Base-by-base conservation (phyloP, 2,329 filamentous ascomycete species). In the Pseudogymnoascus sp. region DNA sequence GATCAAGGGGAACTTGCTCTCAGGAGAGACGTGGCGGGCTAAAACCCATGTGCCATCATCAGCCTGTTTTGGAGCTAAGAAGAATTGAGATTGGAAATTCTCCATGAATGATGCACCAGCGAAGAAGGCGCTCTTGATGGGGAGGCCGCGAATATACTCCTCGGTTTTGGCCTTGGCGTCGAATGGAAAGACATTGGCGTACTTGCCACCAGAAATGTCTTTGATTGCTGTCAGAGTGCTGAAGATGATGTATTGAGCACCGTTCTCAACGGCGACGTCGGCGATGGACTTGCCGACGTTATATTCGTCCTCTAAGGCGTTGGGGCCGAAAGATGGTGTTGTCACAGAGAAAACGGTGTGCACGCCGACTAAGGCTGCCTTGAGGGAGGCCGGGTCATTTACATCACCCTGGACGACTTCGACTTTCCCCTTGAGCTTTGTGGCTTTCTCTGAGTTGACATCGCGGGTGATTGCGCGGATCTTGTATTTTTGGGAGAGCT, bases 381-480 rank as follows among this genome's bases (percentile, higher is more conserved):
- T 69, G 5, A 83, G 68, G 3, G 78, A 77, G 5, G 68, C 65
- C 6, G n/a, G n/a, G 64, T 77, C 72, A 52, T 72, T 68, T 16
- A 80, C 65, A 52, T 82, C 76, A 12, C 74, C 80, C 65, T 77
- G 67, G 4, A 75, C 68, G n/a, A 77, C 67, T 60, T 76, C 70
- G 41, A 75, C 67, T 18, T 70, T 71, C 45, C 67, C 65, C 41
- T 65, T 8, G 9, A 76, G 70, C 6, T 69, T 64, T 45, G 70
- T 69, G 55, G 74, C 70, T n/a, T 70, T 73, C 70, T n/a, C 69
- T 73, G 74, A 75, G 61, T 65, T 67, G 61, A 71, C 62, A 66
- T 83, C 76, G n/a, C 81, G 79, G 11, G 79, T 82, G 59, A 84
- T 75, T 38, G 75, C 81, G 7, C 81, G 78, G 62, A 84, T 74